Evolutionary conservation across 345 rosid species (phyloP), one percentile per base, ranked within the genome.

Genomic region (Lumnitzera racemosa): DNA sequence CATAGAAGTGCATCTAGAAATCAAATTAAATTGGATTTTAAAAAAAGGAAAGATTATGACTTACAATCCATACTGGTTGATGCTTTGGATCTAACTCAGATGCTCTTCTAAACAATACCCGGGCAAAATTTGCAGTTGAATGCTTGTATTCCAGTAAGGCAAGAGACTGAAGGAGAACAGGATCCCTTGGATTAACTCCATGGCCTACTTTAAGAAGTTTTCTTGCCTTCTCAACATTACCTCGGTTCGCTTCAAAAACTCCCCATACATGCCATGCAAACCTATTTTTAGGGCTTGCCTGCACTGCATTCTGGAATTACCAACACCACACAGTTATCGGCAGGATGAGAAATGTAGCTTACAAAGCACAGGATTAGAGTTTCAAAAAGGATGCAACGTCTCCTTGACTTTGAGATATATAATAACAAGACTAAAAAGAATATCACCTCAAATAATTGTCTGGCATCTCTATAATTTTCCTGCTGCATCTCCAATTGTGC

Each of bases 221-320:
- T 68, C 91, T 84, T 62, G 86, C 91, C 74, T 72, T 71, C 57
- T 88, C 89, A 47, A 79, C 54, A 70, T 86, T 87, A 65, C 91
- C 86, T 25, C 74, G 51, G 57, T 84, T 88, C 63, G 83, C 80
- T 77, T 94, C 99, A 79, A 90, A 94, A 62, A 84, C 70, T 57
- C 95, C 99, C 97, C 97, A 94, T 16, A 88, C 87, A 31, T 94
- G 97, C 99, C 99, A 94, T 0, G 99, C 87, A 64, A 86, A 94
- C 71, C 97, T 84, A 57, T 94, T 94, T 68, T 94, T 90, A 51
- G 97, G 99, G 75, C 99, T 94, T 55, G 97, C 88, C 62, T 90
- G 95, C 43, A 90, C 81, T 51, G 99, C 97, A 85, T 77, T 87
- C 99, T 90, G 54, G 65, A 62, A 73, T 27, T 20, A 5, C 11